Base-by-base conservation (phyloP, 2,329 filamentous ascomycete genomes). In the Monilinia aucupariae region DNA sequence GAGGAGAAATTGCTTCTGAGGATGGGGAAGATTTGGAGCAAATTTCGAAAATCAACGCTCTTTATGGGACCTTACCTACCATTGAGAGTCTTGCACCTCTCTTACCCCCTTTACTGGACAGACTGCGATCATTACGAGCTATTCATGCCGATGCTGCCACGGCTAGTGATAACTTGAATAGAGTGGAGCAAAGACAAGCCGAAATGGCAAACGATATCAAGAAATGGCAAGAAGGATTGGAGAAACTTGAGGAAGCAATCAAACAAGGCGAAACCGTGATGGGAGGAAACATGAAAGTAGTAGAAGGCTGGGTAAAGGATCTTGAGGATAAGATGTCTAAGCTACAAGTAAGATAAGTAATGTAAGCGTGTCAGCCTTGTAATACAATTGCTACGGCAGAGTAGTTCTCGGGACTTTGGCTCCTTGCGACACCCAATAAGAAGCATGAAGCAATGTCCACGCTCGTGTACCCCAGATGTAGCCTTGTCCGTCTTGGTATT, bases 91-190 rank as follows among this genome's bases (percentile, higher is more conserved):
- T 99, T 9, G 83, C 91, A 7, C 94, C 94, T 0, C 81, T 96
- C 22, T 81, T 99, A 4, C 93, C 94, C 1, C 85, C 91, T 6
- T 80, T 97, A 12, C 80, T 99, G 13, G 92, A 97, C 71, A 85
- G 94, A 32, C 78, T 99, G 58, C 84, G 92, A 64, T 96, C 91
- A 10, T 79, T 99, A 62, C 84, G 90, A 64, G 85, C 87, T 17
- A 88, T 97, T 56, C 94, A 99, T 72, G 86, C 90, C 0, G 91
- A 92, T 70, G 94, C 94, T 0, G 92, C 91, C 32, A 85, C 85
- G 39, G 93, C 93, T 1, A 86, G 86, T 64, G 86, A 90, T 70
- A 90, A 87, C 9, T 78, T 99, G 59, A 86, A 89, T 61, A 85
- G 85, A 56, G 80, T 97, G 48, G 92, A 96, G 76, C 84, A 82